Conservation (phyloP, 192 early-diverging fungal species). For the Dissophora globulifera region DNA sequence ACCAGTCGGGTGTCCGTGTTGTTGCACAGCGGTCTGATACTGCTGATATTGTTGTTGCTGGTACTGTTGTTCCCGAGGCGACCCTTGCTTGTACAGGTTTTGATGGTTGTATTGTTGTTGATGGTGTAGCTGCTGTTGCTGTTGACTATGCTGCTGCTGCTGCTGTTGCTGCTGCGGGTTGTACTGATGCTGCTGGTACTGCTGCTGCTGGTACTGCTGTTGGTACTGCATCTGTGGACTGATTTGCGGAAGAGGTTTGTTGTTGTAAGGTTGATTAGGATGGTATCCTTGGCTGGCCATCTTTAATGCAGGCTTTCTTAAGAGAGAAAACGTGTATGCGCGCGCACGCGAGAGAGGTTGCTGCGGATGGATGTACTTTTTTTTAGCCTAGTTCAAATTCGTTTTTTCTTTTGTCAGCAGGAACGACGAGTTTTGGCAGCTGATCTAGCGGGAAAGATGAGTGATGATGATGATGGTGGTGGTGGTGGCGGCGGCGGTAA, state of each 20-base stretch:
- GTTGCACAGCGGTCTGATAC: conserved; percentile 28
- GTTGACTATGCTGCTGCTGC: conserved; percentile 19
- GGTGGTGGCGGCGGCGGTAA: too few species aligned
- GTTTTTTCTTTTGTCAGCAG: too few species aligned
- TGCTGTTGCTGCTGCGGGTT: conserved; percentile 1
- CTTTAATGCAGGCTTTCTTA: too few species aligned
- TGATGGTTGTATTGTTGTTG: conserved; percentile 40
- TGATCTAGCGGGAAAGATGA: too few species aligned
- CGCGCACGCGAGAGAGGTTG: too few species aligned
- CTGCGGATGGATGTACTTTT: too few species aligned
- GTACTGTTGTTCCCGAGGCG: conserved; percentile 25
- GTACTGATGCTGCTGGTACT: conserved; percentile 9
- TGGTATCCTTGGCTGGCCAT: too few species aligned
- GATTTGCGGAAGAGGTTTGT: conserved; percentile 26
- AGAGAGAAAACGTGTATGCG: too few species aligned
- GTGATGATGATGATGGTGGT: too few species aligned
- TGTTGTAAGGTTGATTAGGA: conserved; percentile 13
- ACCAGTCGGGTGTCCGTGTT: conserved; percentile 1
- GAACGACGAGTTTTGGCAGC: too few species aligned
- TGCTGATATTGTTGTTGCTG: conserved; percentile 48
- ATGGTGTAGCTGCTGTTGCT: conserved; percentile 5
- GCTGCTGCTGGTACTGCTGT: conserved; percentile 34
- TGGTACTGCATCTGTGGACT: conserved; percentile 22
- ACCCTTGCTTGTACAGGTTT: conserved; percentile 23
- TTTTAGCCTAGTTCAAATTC: too few species aligned